Evolutionary conservation across 768 basidiomycete species (phyloP), one percentile per base, ranked within the genome.

Genomic region (Clitopilus hobsonii): DNA sequence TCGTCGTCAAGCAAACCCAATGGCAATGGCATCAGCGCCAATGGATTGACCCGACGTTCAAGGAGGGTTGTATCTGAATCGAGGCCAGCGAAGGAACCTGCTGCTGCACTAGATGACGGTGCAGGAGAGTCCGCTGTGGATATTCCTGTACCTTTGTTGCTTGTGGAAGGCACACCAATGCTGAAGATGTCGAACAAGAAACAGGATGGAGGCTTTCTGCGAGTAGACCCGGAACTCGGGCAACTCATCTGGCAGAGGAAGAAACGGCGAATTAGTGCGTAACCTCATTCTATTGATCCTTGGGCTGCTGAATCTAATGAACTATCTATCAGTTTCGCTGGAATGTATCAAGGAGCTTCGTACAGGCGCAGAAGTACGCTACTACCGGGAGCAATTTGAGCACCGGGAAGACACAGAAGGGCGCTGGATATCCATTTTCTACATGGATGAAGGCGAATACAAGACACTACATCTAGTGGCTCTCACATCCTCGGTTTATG

Each of bases 261-360:
- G 67, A 84, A 83, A 63, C 71, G 79, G 45, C 79, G 85, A 26
- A 81, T 86, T 54, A 75, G 78, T 79, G 52, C 54, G 83, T 91
- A 66, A 70, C 82, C 50, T 77, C 81, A 61, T 70, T 79, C 28
- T 63, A 74, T 56, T 73, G 32, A 41, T 23, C 38, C 36, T 18
- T 22, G 7, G n/a, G 24, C 28, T 27, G 27, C 27, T 53, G 18
- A 52, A 25, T 53, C 38, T 48, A n/a, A n/a, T n/a, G n/a, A n/a
- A n/a, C n/a, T n/a, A n/a, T n/a, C n/a, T n/a, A n/a, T n/a, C 56
- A 97, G 94, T 96, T 49, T 85, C 88, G 2, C 88, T 96, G 56
- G 91, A 93, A 67, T 84, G 82, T 60, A 92, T 97, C 69, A 90
- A 92, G 58, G 94, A 97, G 65, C 81, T 97, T 18, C 89, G 94